phyloP scores from a whole-genome alignment of 2,329 filamentous ascomycete genomes.

The Chrysoporthe deuterocubensis region DNA sequence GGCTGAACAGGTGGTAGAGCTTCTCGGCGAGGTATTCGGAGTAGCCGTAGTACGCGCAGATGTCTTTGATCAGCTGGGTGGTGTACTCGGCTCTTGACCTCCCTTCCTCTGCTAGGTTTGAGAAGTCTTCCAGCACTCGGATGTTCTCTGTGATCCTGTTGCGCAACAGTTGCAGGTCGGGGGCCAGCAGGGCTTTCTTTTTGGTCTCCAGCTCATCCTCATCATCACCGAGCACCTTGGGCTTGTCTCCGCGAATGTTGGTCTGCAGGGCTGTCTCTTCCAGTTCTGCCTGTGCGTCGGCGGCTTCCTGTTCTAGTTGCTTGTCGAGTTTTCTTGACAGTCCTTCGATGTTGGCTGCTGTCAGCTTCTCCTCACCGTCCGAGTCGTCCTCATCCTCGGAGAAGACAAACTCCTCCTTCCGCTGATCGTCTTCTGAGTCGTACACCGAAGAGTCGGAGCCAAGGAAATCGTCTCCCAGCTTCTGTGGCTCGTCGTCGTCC shows the following conservation, averaged over 20 bases:
- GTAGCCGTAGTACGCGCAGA: constrained; percentile 97
- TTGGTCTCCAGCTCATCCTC: constrained; percentile 47
- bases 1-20: constrained; percentile 88
- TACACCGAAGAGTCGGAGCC: constrained; percentile 63
- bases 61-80: constrained; percentile 82
- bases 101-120: constrained; percentile 77
- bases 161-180: constrained; percentile 87
- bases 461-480: constrained; percentile 63
- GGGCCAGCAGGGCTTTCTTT: constrained; percentile 66
- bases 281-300: constrained; percentile 82
- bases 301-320: constrained; percentile 76
- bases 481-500: constrained; percentile 44
- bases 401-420: constrained; percentile 73
- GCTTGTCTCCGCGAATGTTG: constrained; percentile 73
- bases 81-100: constrained; percentile 89
- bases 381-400: constrained; percentile 93
- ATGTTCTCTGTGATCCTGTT: constrained; percentile 92
- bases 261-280: constrained; percentile 87
- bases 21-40: constrained; percentile 94
- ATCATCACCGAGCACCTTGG: constrained; percentile 38
- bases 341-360: constrained; percentile 93
- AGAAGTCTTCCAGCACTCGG: constrained; percentile 86
- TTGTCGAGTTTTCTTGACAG: constrained; percentile 83
- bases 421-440: constrained; percentile 71
- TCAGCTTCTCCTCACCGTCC: constrained; percentile 87